Conservation (phyloP, 2,329 filamentous ascomycete genomes). For the Pseudodiploospora longispora region DNA sequence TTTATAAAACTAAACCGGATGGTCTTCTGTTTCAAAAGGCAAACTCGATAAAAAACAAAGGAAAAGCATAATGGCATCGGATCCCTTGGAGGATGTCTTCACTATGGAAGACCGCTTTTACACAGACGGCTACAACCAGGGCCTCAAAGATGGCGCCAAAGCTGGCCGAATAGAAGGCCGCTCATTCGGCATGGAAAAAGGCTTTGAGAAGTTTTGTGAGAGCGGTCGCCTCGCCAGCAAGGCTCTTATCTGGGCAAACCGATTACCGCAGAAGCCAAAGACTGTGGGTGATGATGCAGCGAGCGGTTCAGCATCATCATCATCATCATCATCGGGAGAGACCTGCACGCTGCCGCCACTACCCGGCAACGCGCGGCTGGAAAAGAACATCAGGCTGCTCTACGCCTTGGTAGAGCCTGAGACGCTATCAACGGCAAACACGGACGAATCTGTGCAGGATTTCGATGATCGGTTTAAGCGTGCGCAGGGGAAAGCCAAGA, state of each 20-base stretch:
- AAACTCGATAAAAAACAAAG: not conserved
- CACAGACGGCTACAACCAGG: slow-evolving; percentile 69
- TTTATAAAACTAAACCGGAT: too few relatives aligned
- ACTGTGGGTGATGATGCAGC: slow-evolving; percentile 1
- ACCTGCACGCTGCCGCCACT: slow-evolving; percentile 32
- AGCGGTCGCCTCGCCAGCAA: slow-evolving; percentile 72
- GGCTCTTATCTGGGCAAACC: slow-evolving; percentile 74
- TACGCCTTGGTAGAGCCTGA: slow-evolving; percentile 72
- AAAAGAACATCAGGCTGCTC: slow-evolving; percentile 68
- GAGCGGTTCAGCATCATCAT: not conserved
- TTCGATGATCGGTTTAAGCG: slow-evolving; percentile 84
- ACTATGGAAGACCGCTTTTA: slow-evolving; percentile 66
- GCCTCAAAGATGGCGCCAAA: slow-evolving; percentile 63
- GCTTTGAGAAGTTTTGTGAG: slow-evolving; percentile 84
- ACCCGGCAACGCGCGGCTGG: slow-evolving; percentile 55
- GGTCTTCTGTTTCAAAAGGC: not conserved
- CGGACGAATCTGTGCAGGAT: slow-evolving; percentile 81
- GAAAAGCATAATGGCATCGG: slow-evolving; percentile 22
- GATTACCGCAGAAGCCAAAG: slow-evolving; percentile 36
- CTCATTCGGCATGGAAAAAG: slow-evolving; percentile 82
- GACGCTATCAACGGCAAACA: slow-evolving; percentile 72
- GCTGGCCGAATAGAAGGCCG: slow-evolving; percentile 83
- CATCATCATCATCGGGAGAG: not conserved
- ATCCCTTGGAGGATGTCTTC: slow-evolving; percentile 50
- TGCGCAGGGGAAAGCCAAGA: slow-evolving; percentile 73